phyloP scores from a whole-genome alignment of 2,329 filamentous ascomycete genomes.

The Didymella lethalis region DNA sequence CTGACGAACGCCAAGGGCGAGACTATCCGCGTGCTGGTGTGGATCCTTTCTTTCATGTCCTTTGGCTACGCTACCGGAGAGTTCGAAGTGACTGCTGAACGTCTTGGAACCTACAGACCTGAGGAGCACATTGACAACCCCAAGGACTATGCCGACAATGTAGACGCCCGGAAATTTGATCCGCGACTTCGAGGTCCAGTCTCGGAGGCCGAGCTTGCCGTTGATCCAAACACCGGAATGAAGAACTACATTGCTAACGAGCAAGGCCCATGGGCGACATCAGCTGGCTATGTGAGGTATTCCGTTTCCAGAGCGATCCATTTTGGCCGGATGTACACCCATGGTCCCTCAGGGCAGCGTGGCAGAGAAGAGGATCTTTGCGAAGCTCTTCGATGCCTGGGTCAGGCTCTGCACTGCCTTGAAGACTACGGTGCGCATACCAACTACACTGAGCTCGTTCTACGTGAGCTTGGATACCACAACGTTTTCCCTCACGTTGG shows the following conservation, averaged over 20 bases:
- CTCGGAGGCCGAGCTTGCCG: constrained; percentile 53
- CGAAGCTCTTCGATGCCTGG: constrained; percentile 60
- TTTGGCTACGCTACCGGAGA: constrained; percentile 65
- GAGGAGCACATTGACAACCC: constrained; percentile 60
- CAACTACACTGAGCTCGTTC: constrained; percentile 63
- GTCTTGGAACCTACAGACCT: constrained; percentile 58
- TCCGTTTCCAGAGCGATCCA: constrained; percentile 59
- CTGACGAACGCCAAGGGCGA: constrained; percentile 52
- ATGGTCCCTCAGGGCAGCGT: constrained; percentile 52
- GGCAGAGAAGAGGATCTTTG: constrained; percentile 56
- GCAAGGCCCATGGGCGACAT: constrained; percentile 85
- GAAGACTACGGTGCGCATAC: constrained; percentile 65
- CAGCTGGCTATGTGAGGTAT: constrained; percentile 75
- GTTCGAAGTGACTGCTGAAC: constrained; percentile 63
- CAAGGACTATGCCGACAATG: constrained; percentile 64
- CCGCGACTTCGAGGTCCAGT: constrained; percentile 82
- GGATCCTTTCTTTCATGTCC: constrained; percentile 63
- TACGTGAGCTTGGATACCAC: constrained; percentile 60
- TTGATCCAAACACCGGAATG: constrained; percentile 72
- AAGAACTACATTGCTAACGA: constrained; percentile 99
- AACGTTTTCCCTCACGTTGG: constrained; percentile 64
- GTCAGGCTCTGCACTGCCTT: constrained; percentile 62
- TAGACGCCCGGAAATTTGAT: constrained; percentile 85
- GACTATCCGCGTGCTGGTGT: constrained; percentile 63
- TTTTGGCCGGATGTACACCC: constrained; percentile 58